Evolutionary conservation across 169 alveolate genomes (phyloP), one percentile per base, ranked within the genome.

Genomic region (Plasmodium vinckei): DNA sequence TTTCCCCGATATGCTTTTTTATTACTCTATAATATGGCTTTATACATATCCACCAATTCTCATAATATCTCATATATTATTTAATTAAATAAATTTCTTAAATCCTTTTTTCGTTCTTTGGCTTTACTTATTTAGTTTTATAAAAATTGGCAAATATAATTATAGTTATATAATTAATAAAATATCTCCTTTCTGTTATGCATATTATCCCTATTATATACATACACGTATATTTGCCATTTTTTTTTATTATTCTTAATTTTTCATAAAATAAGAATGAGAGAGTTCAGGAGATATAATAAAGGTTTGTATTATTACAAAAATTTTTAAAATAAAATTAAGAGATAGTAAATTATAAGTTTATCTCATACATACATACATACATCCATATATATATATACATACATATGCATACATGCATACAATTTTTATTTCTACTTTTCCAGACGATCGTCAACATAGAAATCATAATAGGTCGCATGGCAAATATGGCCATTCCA

Each of bases 211-310:
- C 7, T 12, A n/a, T 57, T 57, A 57, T n/a, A 19, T 57, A 23
- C 3, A 57, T 5, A 19, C 9, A n/a, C 6, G 0, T 1, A 33
- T 33, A 33, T 51, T 51, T 39, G 46, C 21, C 51, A 39, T 27
- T 13, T 51, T 67, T 21, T 67, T 39, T 65, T 47, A 27, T 65
- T 67, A 39, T 67, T 44, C 19, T 44, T 44, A 15, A 39, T 67
- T 67, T 47, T 13, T 19, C 53, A 42, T 56, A 25, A 56, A 15
- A 47, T 63, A 12, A 75, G 33, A 15, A 75, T 75, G 88, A 75
- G 88, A 65, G 88, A 75, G 23, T 64, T 75, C n/a, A 61, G 46
- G 44, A 60, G 54, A 75, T 61, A 82, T 46, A 56, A 72, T 47
- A 15, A 42, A 21, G 63, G 90, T 67, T 15, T 9, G 23, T 65